A percentile compares a stretch with the other conserved stretches of the same genome.
Conservation (phyloP, 2,329 filamentous ascomycete species). For the Corniculantispora saksenae region DNA sequence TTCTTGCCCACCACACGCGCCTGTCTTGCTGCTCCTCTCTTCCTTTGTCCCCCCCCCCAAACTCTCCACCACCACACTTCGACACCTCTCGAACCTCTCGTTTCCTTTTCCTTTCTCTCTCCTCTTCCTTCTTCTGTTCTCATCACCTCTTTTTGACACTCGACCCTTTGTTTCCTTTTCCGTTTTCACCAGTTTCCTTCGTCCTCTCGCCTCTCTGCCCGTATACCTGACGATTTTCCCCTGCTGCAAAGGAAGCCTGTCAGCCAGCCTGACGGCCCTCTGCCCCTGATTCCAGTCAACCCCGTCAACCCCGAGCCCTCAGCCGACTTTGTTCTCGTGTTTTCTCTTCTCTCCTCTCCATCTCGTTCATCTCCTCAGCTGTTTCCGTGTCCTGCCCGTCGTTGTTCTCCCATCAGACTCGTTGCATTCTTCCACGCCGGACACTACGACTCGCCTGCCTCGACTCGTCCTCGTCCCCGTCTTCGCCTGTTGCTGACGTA, state of each 20-base stretch:
- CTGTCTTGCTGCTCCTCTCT: conserved; percentile 6
- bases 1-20: neutral
- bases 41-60: conserved; percentile 17
- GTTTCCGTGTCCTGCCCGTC: neutral
- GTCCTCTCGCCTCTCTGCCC: conserved; percentile 2
- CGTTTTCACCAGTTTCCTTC: neutral
- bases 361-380: conserved; percentile 1
- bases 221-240: neutral
- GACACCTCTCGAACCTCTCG: conserved; percentile 16
- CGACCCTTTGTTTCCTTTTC: conserved; percentile 6
- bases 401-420: conserved; percentile 2
- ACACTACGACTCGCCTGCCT: conserved; percentile 1
- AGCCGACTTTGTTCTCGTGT: conserved; percentile 14
- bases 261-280: conserved; percentile 18
- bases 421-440: conserved; percentile 9
- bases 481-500: conserved; percentile 7
- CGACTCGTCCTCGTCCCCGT: neutral
- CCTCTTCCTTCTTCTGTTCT: conserved; percentile 15
- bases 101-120: conserved; percentile 11
- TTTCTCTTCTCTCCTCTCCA: conserved; percentile 1
- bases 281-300: conserved; percentile 18
- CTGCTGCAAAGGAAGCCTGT: neutral
- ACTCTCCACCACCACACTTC: conserved; percentile 15
- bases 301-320: conserved; percentile 14
- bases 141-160: conserved; percentile 16